Evolutionary conservation across 1,284 basidiomycete species (phyloP), one percentile per base, ranked within the genome.

Genomic region (Coniferiporia weirii): DNA sequence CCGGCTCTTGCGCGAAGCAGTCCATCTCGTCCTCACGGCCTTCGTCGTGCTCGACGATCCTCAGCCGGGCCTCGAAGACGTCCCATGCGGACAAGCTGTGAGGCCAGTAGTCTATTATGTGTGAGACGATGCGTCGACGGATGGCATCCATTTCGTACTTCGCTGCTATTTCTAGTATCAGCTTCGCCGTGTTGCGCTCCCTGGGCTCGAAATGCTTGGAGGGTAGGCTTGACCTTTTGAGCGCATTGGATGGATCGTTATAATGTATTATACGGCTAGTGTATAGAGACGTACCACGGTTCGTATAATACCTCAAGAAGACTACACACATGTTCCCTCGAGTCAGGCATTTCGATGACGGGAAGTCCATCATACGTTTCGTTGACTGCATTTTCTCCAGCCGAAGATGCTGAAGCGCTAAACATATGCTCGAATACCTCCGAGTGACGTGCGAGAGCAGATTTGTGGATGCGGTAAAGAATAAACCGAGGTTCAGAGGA

Each of bases 141-240:
- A 56, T 56, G 46, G n/a, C 35, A 34, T 56, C 46, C 46, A 56
- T 56, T 27, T 56, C 45, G 46, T 56, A 56, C 36, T 56, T 56
- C 34, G 47, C 34, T 9, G 54, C 54, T 22, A 56, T 48, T 32
- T 38, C 45, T 19, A 56, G 45, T 10, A 56, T 27, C 9, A 45
- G 43, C 12, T 46, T 12, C n/a, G 52, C 52, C 15, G 52, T 54
- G 12, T 45, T 46, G 12, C 40, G 35, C 9, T 38, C 20, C 3
- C n/a, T 45, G 19, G 38, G 44, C 13, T 54, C 52, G 22, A 45
- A 54, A 40, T 43, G 52, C 27, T 54, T 54, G 52, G 19, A 54
- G 17, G 52, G 44, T 1, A 54, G 43, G 38, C 51, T 36, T 40
- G 15, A 40, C 38, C 51, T 34, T 52, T 20, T 38, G 3, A 40